These are phyloP conservation scores for Parmelia sp. DNA, from an alignment of 495 filamentous ascomycete species.

Conservation along the genomic window DNA sequence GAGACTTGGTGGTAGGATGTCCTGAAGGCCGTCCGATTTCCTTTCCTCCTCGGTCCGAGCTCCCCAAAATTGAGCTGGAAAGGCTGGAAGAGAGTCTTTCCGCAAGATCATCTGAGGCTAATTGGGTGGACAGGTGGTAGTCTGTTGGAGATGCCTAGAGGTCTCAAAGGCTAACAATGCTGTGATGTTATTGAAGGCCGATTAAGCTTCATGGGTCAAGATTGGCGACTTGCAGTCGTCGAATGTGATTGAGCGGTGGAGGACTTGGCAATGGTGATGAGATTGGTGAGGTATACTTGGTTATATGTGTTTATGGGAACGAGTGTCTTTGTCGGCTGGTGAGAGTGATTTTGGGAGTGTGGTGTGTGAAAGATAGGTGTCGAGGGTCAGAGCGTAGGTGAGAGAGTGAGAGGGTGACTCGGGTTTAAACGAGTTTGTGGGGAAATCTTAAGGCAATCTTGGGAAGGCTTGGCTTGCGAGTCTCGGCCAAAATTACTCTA, in stretches of 20 bases:
- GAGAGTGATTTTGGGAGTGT: too few species aligned
- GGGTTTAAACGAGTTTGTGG: constrained; percentile 3
- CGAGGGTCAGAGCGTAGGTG: too few species aligned
- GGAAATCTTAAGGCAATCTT: background rate
- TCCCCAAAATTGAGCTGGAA: constrained; percentile 12
- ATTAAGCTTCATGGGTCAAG: background rate
- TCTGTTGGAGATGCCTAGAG: background rate
- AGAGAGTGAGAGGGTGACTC: background rate
- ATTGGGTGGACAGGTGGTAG: background rate
- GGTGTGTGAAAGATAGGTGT: too few species aligned
- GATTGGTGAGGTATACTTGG: background rate
- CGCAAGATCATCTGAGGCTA: constrained; percentile 21
- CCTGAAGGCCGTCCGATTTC: background rate
- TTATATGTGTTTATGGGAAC: background rate
- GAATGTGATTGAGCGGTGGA: background rate
- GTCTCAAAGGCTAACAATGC: background rate
- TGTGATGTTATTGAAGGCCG: background rate
- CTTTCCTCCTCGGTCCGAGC: constrained; percentile 18
- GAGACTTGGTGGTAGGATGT: background rate
- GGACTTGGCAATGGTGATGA: background rate
- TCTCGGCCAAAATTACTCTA: background rate
- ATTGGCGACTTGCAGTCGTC: background rate
- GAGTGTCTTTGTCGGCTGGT: too few species aligned
- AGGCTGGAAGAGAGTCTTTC: constrained; percentile 11
- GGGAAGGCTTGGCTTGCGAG: background rate